Base-by-base conservation (phyloP, 2,329 filamentous ascomycete species). In the Ascochyta clinopodiicola region DNA sequence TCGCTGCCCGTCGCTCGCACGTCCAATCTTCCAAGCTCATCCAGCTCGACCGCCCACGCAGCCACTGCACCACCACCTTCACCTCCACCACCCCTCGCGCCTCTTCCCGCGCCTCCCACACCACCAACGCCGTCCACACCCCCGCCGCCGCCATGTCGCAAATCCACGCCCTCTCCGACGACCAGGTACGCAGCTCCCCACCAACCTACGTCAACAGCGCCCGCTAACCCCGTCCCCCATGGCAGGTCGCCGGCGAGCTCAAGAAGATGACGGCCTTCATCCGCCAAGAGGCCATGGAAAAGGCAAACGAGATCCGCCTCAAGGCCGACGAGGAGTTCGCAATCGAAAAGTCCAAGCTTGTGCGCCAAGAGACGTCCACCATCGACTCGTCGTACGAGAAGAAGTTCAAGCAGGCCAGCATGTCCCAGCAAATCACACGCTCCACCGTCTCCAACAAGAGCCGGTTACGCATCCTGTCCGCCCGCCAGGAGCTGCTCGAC, bases 251-350 rank as follows among this genome's bases (percentile, higher is more conserved):
- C 81, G 88, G 91, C 81, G 95, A 99, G 87, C 91, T 99, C 80
- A 93, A 91, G 85, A 99, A 99, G 87, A 99, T 99, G 95, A 98
- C 95, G 57, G 94, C 93, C 76, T 99, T 99, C 86, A 99, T 99
- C 87, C 91, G 92, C 79, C 95, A 98, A 82, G 95, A 99, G 82
- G 95, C 95, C 56, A 86, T 90, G 73, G 95, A 99, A 78, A 99
- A 99, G 81, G 92, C 92, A 71, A 90, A 90, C 76, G 95, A 99
- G 80, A 98, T 99, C 79, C 87, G 95, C 75, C 89, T 98, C 81
- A 98, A 98, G 81, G 95, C 95, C 78, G 93, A 98, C 82, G 92
- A 98, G 79, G 95, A 99, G 80, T 98, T 98, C 80, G 91, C 92
- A 76, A 98, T 97, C 76, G 95, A 99, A 78, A 99, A 99, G 82